Evolutionary conservation across 2,329 filamentous ascomycete genomes (phyloP).

Genomic region (Thielaviopsis populi): DNA sequence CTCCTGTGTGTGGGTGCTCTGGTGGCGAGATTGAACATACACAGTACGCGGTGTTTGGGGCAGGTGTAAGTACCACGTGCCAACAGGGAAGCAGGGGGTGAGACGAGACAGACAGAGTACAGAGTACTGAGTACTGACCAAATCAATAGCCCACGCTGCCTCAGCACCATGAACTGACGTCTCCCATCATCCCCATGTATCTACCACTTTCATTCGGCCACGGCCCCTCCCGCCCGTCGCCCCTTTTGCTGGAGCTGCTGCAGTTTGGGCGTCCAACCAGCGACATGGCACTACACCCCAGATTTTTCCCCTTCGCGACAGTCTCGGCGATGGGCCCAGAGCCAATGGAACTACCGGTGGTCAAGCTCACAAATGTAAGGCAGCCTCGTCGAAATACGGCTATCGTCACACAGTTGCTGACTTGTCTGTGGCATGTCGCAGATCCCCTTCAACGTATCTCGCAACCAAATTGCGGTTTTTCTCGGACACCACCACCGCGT

Average conservation of each 20-base stretch:
- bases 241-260: conserved; percentile 5
- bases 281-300: conserved; percentile 25
- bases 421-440: conserved; percentile 20
- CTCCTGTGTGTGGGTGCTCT: neutral
- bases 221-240: neutral
- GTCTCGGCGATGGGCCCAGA: conserved; percentile 22
- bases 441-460: conserved; percentile 42
- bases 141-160: neutral
- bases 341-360: conserved; percentile 28
- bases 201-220: neutral
- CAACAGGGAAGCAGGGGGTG: neutral
- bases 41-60: neutral
- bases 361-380: conserved; percentile 37
- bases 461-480: conserved; percentile 42
- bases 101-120: too few species aligned
- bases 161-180: neutral
- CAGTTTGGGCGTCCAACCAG: conserved; percentile 24
- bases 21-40: too few species aligned
- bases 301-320: conserved; percentile 35
- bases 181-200: neutral
- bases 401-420: too few species aligned
- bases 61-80: neutral
- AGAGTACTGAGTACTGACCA: neutral
- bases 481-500: conserved; percentile 42
- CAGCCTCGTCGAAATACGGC: neutral